Evolutionary conservation across 192 early-diverging fungal genomes (phyloP), one percentile per base, ranked within the genome.

Genomic region (Mortierella hygrophila): DNA sequence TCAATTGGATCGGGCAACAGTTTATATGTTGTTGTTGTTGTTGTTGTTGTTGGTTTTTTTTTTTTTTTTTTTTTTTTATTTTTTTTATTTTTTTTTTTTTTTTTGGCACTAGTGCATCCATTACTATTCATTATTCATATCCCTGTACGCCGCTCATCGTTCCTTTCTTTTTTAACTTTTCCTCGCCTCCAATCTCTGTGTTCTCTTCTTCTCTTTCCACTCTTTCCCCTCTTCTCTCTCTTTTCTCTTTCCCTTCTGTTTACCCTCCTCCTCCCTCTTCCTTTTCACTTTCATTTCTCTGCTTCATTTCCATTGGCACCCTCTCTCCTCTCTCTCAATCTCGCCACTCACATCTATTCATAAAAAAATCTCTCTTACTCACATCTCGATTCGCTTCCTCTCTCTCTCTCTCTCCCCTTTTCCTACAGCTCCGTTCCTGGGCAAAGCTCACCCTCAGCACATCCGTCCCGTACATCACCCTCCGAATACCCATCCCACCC

Each of bases 41-140:
- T n/a, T n/a, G n/a, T n/a, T n/a, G n/a, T n/a, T n/a, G n/a, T n/a
- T n/a, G n/a, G n/a, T 35, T 35, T 35, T 35, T 35, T 35, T 35
- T 35, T 35, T 35, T 35, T 35, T 35, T 35, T 55, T 55, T 4
- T 60, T 60, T 60, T 32, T 35, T 35, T 35, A 1, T 35, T 35
- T 35, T 35, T 35, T 35, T 35, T 35, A 1, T 35, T 35, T 35
- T 35, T 35, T 35, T 55, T 55, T 4, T 60, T 60, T 60, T 32
- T 65, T 65, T 32, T 32, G 32, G 13, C 60, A 65, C 60, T 65
- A 65, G 60, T 32, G 29, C 29, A 65, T 55, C 18, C 21, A 57
- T 32, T 65, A 65, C 35, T 65, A 65, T 65, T 65, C 60, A 65
- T 65, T 26, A 32, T 65, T 65, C 60, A 65, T 65, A 15, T 65